phyloP scores from a whole-genome alignment of 495 filamentous ascomycete genomes.

The Xylaria acuta region DNA sequence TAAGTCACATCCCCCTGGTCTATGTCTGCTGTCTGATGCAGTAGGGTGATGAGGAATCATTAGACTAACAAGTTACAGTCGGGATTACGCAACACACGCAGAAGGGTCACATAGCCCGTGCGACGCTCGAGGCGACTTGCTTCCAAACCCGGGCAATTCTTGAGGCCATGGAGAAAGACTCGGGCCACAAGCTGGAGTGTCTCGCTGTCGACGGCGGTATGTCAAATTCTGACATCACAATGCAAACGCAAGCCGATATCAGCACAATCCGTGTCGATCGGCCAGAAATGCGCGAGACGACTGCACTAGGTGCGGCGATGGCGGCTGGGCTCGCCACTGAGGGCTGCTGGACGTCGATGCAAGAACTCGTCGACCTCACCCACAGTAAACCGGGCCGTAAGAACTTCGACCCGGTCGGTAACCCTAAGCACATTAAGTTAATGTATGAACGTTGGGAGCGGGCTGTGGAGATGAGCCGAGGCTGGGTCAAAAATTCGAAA shows the following conservation, averaged over 20 bases:
- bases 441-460: conserved; percentile 85
- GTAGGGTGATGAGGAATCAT: background rate
- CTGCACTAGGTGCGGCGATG: conserved; percentile 90
- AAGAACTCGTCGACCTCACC: conserved; percentile 74
- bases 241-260: conserved; percentile 96
- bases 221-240: conserved; percentile 91
- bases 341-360: conserved; percentile 79
- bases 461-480: conserved; percentile 88
- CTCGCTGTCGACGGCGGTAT: conserved; percentile 94
- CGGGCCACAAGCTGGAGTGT: conserved; percentile 73
- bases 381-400: conserved; percentile 72
- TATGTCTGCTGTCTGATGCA: background rate
- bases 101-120: conserved; percentile 89
- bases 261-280: conserved; percentile 87
- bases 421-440: conserved; percentile 61
- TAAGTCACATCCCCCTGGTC: conserved; percentile 47
- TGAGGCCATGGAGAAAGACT: conserved; percentile 93
- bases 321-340: conserved; percentile 84
- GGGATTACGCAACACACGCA: conserved; percentile 92
- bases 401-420: conserved; percentile 73
- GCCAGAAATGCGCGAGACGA: conserved; percentile 92
- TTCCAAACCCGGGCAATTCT: conserved; percentile 95
- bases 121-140: conserved; percentile 93
- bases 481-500: conserved; percentile 67
- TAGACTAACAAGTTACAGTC: conserved; percentile 52